phyloP scores from a whole-genome alignment of 2,329 filamentous ascomycete species.

The Ampelomyces quisqualis region DNA sequence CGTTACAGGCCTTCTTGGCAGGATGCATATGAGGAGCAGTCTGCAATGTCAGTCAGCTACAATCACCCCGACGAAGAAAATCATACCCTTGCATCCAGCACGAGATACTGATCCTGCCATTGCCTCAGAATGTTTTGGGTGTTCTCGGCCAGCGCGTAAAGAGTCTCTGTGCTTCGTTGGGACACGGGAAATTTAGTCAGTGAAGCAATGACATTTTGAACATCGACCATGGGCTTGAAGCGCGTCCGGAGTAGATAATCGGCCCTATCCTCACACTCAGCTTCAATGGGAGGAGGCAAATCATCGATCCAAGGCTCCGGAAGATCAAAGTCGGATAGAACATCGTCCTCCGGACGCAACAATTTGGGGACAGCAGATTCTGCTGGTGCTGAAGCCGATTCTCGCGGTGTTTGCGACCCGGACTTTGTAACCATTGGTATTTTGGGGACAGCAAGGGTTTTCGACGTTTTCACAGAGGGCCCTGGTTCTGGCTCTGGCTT shows the following conservation, averaged over 20 bases:
- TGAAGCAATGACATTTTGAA: slow-evolving; percentile 45
- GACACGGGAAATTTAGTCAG: slow-evolving; percentile 47
- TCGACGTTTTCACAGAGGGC: slow-evolving; percentile 7
- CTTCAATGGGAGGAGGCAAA: slow-evolving; percentile 27
- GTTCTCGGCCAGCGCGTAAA: slow-evolving; percentile 58
- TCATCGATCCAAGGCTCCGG: slow-evolving; percentile 40
- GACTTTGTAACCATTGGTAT: slow-evolving; percentile 25
- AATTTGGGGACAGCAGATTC: slow-evolving; percentile 23
- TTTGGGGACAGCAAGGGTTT: slow-evolving; percentile 19
- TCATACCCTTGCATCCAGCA: slow-evolving; percentile 50
- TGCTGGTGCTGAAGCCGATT: slow-evolving; percentile 27
- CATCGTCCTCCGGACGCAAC: slow-evolving; percentile 37
- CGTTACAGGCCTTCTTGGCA: slow-evolving; percentile 54
- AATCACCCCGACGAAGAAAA: slow-evolving; percentile 9
- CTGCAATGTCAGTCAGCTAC: slow-evolving; percentile 26
- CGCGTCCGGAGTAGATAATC: slow-evolving; percentile 45
- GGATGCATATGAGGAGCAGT: slow-evolving; percentile 54
- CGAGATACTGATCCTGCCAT: slow-evolving; percentile 62
- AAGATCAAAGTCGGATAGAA: slow-evolving; percentile 41
- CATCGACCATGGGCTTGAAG: slow-evolving; percentile 47
- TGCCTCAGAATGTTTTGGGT: slow-evolving; percentile 54
- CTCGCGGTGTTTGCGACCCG: slow-evolving; percentile 29
- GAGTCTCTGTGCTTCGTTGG: slow-evolving; percentile 52
- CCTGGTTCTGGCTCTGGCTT: slow-evolving; percentile 8
- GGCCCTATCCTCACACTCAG: slow-evolving; percentile 44